A percentile compares a stretch with the other conserved stretches of the same genome.
Conservation (phyloP, 2,329 filamentous ascomycete species). For the Epichloe amarillans region DNA sequence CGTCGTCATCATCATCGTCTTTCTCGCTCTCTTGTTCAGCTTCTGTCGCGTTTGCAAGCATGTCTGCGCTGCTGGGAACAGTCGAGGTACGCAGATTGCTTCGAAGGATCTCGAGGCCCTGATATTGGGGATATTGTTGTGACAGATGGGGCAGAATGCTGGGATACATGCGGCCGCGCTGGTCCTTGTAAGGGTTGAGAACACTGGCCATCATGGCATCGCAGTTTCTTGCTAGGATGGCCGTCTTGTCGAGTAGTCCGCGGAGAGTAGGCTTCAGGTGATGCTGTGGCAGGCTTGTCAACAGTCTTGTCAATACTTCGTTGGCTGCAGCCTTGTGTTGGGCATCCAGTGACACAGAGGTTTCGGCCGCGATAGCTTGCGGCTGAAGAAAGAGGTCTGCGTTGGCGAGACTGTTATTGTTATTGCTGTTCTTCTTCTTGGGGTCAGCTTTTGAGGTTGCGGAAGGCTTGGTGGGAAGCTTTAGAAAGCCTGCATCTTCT, state of each 20-base stretch:
- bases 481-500: constrained; percentile 35
- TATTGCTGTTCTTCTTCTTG: constrained; percentile 19
- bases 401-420: constrained; percentile 34
- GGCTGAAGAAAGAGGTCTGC: constrained; percentile 56
- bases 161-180: constrained; percentile 49
- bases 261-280: constrained; percentile 59
- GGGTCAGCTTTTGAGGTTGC: constrained; percentile 14
- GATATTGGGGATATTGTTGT: constrained; percentile 47
- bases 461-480: constrained; percentile 20
- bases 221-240: constrained; percentile 56
- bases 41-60: constrained; percentile 16
- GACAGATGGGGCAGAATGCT: constrained; percentile 73
- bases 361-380: constrained; percentile 19
- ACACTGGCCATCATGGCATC: constrained; percentile 70
- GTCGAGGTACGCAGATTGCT: constrained; percentile 38
- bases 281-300: constrained; percentile 51
- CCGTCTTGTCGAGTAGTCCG: constrained; percentile 65
- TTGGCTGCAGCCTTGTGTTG: constrained; percentile 44
- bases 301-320: constrained; percentile 45
- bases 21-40: constrained; percentile 27
- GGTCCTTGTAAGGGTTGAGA: constrained; percentile 58
- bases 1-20: constrained; percentile 21
- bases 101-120: constrained; percentile 57
- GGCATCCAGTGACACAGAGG: constrained; percentile 23
- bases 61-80: constrained; percentile 13